Percentiles rank a stretch among this genome's conserved stretches.
Conservation (phyloP, 257 asterid genomes). For the Haberlea rhodopensis region DNA sequence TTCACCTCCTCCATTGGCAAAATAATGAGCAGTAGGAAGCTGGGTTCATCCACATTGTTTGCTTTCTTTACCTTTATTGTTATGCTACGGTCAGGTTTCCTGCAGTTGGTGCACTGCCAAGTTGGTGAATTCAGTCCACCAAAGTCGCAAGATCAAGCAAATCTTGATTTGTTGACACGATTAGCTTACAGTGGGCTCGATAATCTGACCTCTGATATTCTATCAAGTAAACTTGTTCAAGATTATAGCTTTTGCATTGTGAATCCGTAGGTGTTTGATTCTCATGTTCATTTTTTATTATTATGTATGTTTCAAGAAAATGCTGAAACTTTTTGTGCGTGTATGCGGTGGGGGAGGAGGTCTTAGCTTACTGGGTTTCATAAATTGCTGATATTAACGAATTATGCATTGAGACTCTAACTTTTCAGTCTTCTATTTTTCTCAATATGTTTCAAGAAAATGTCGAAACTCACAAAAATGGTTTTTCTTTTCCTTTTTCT, state of each 20-base stretch:
- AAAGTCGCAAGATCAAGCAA: constrained; percentile 29
- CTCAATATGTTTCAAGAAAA: background rate
- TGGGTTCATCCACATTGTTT: constrained; percentile 25
- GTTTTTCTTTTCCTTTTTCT: too few species aligned
- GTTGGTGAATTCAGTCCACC: constrained; percentile 24
- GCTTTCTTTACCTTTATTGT: constrained; percentile 14
- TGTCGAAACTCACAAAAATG: background rate
- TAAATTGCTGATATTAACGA: background rate
- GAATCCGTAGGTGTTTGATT: constrained; percentile 42
- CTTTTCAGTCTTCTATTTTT: background rate
- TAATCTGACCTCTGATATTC: constrained; percentile 48
- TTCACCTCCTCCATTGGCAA: background rate
- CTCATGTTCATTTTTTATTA: background rate
- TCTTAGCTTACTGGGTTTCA: too few species aligned
- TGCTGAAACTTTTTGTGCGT: background rate
- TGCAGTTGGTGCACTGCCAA: constrained; percentile 54
- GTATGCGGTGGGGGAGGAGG: background rate
- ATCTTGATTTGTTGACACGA: constrained; percentile 36
- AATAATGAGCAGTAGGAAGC: constrained; percentile 39
- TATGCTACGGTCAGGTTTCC: constrained; percentile 22
- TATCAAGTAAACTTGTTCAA: constrained; percentile 45
- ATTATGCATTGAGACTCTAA: background rate
- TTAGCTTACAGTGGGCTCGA: constrained; percentile 39
- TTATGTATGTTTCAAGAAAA: too few species aligned
- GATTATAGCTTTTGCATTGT: constrained; percentile 58